These are phyloP conservation scores for Murraya koenigii DNA, from an alignment of 345 rosid genomes.

Conservation along the genomic window DNA sequence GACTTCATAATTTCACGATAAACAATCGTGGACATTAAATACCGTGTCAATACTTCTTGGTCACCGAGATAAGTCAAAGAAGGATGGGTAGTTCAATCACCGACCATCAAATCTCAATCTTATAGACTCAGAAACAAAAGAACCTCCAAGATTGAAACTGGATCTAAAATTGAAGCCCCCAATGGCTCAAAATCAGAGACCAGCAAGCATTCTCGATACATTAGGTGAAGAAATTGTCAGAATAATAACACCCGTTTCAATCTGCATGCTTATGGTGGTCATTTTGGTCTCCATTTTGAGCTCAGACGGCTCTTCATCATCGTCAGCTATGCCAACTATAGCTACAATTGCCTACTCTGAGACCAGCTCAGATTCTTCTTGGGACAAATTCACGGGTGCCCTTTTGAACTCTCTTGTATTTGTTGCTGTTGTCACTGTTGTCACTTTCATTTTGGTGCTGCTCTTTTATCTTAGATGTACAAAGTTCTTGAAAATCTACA, in stretches of 20 bases:
- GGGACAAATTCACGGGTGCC: constrained; percentile 88
- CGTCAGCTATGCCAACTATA: constrained; percentile 46
- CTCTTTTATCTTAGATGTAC: constrained; percentile 84
- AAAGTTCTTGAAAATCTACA: constrained; percentile 62
- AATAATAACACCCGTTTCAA: constrained; percentile 82
- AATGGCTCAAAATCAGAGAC: constrained; percentile 67
- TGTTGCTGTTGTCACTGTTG: constrained; percentile 69
- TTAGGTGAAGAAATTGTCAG: constrained; percentile 83
- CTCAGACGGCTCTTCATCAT: constrained; percentile 45
- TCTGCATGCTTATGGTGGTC: constrained; percentile 85
- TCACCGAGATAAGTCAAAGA: neutral
- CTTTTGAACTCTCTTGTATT: constrained; percentile 75
- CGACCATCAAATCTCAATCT: neutral
- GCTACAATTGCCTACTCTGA: constrained; percentile 84
- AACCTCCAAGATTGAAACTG: constrained; percentile 15
- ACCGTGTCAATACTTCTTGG: too few species aligned
- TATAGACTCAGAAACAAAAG: neutral
- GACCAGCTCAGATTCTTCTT: constrained; percentile 62
- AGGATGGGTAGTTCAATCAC: neutral
- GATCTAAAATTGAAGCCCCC: constrained; percentile 17
- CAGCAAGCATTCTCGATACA: constrained; percentile 51
- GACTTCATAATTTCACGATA: too few species aligned
- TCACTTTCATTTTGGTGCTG: constrained; percentile 77
- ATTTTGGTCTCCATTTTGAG: constrained; percentile 67
- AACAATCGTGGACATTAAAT: too few species aligned